Evolutionary conservation across 2,329 filamentous ascomycete species (phyloP).

Genomic region (Cladosporium phlei): DNA sequence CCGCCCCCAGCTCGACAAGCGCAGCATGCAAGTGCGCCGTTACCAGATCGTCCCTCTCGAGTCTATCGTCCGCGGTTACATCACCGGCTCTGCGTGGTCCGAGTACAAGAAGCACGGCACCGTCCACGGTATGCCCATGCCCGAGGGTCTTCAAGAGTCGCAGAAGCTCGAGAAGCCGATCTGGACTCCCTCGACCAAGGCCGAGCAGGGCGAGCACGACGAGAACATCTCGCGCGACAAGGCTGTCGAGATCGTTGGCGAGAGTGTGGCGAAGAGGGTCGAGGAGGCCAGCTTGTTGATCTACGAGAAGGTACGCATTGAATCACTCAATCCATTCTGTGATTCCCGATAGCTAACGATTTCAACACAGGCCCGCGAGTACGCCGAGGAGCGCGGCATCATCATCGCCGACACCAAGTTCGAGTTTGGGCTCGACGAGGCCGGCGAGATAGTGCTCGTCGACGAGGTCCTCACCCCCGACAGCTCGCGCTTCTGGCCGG

Average conservation of each 20-base stretch:
- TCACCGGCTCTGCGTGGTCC: conserved; percentile 78
- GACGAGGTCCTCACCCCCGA: conserved; percentile 81
- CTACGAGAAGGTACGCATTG: conserved; percentile 51
- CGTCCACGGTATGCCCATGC: conserved; percentile 70
- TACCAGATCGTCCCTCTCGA: conserved; percentile 74
- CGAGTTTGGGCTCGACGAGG: conserved; percentile 64
- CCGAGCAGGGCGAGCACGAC: conserved; percentile 70
- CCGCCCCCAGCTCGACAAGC: conserved; percentile 44
- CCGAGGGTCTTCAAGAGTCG: conserved; percentile 64
- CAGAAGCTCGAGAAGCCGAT: conserved; percentile 65
- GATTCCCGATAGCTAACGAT: background rate
- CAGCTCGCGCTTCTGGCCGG: conserved; percentile 78
- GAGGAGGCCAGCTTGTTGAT: conserved; percentile 60
- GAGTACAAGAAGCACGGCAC: conserved; percentile 72
- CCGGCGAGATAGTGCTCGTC: conserved; percentile 65
- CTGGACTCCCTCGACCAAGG: conserved; percentile 82
- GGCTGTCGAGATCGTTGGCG: conserved; percentile 59
- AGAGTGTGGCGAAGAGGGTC: conserved; percentile 59
- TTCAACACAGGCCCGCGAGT: conserved; percentile 49
- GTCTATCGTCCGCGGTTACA: conserved; percentile 83
- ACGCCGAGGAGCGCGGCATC: conserved; percentile 63
- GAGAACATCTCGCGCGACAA: conserved; percentile 76
- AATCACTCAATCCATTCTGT: conserved; percentile 32
- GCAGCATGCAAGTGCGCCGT: conserved; percentile 72
- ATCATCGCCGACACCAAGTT: conserved; percentile 77